Evolutionary conservation across 805 yeast species (phyloP).

Genomic region (Candida vaughaniae): DNA sequence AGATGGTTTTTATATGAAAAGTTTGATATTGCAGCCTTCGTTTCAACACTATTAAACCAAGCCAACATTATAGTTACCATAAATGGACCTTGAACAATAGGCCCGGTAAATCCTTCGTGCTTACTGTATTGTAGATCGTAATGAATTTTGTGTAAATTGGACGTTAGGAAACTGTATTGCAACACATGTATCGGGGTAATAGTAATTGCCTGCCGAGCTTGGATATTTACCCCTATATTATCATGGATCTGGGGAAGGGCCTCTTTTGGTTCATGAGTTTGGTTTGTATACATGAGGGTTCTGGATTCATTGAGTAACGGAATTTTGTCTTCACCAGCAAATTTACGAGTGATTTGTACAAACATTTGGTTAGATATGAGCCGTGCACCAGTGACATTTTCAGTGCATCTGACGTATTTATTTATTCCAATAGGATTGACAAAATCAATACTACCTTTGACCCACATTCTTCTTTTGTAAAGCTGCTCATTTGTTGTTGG

Average conservation of each 20-base stretch:
- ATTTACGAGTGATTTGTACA: conserved; percentile 54
- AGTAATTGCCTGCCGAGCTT: neutral
- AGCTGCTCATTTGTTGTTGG: conserved; percentile 17
- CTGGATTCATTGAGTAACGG: conserved; percentile 49
- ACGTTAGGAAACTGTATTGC: conserved; percentile 72
- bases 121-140: conserved; percentile 59
- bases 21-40: conserved; percentile 1
- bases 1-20: conserved; percentile 3
- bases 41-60: conserved; percentile 35
- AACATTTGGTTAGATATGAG: conserved; percentile 36
- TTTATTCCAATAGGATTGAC: conserved; percentile 9
- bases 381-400: conserved; percentile 46
- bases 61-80: conserved; percentile 59
- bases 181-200: conserved; percentile 17
- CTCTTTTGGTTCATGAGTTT: conserved; percentile 14
- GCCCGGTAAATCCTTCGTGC: conserved; percentile 58
- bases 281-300: conserved; percentile 59
- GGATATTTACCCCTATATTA: too few relatives aligned
- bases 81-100: conserved; percentile 82
- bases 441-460: conserved; percentile 59
- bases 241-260: too few relatives aligned
- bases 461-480: conserved; percentile 75
- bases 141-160: conserved; percentile 85
- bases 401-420: conserved; percentile 43
- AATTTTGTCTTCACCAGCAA: conserved; percentile 3